Conservation (phyloP, 305 asterid species). For the Fraxinus latifolia region DNA sequence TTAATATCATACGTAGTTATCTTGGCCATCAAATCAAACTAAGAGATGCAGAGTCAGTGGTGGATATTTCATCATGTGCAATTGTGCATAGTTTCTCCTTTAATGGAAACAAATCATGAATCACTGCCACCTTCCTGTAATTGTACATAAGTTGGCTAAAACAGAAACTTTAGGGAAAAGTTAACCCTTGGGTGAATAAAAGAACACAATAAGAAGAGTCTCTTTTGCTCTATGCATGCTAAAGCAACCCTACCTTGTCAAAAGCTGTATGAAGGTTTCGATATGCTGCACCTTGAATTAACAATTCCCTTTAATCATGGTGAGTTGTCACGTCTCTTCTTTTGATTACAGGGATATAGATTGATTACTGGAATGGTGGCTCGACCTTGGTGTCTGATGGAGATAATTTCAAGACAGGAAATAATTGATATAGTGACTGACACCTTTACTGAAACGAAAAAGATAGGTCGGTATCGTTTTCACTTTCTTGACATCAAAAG, state of each 20-base stretch:
- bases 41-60: not conserved
- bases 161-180: not conserved
- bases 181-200: not conserved
- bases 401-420: constrained; percentile 64
- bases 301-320: not conserved
- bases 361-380: constrained; percentile 68
- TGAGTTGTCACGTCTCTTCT: not conserved
- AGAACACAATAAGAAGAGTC: not conserved
- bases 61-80: not conserved
- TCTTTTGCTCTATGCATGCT: not conserved
- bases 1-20: not conserved
- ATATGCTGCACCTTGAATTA: constrained; percentile 3
- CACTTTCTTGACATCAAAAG: constrained; percentile 4
- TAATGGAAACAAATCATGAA: constrained; percentile 1
- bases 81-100: not conserved
- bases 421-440: constrained; percentile 59
- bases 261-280: constrained; percentile 8
- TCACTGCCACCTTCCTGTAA: not conserved
- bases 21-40: not conserved
- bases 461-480: constrained; percentile 54
- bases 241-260: not conserved
- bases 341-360: constrained; percentile 63
- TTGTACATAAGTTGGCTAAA: not conserved
- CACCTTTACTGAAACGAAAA: constrained; percentile 57
- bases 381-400: constrained; percentile 87